phyloP scores from a whole-genome alignment of 345 rosid species.

The Fremontodendron californicum region DNA sequence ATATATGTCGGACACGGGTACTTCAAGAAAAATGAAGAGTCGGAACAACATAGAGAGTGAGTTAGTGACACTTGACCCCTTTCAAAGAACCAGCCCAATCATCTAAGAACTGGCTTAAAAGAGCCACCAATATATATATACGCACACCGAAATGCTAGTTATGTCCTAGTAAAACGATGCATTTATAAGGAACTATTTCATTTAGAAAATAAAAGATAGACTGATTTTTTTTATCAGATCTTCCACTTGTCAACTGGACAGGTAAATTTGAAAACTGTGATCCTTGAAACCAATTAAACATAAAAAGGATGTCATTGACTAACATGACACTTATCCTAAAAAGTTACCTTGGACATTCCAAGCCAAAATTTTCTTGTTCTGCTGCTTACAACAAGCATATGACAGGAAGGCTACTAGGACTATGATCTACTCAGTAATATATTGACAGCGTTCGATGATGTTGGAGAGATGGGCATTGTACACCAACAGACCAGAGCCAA shows the following conservation, averaged over 20 bases:
- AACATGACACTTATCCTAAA: background rate
- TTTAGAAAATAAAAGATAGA: background rate
- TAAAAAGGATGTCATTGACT: background rate
- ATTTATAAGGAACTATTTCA: background rate
- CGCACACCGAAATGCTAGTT: background rate
- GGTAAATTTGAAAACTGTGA: background rate
- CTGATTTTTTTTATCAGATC: background rate
- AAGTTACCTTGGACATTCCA: constrained; percentile 4
- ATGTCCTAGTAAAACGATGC: background rate
- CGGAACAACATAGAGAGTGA: no score
- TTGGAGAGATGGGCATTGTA: constrained; percentile 48
- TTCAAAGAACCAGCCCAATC: background rate
- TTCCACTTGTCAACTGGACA: background rate
- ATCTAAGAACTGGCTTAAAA: background rate
- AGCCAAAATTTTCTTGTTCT: constrained; percentile 5
- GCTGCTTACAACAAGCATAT: background rate
- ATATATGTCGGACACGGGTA: no score
- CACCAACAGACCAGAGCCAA: constrained; percentile 79
- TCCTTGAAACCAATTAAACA: constrained; percentile 1
- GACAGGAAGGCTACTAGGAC: background rate
- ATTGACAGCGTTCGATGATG: constrained; percentile 68
- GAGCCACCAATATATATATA: background rate
- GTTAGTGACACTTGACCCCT: background rate
- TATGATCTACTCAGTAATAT: constrained; percentile 42
- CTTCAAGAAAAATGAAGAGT: no score